These are phyloP conservation scores for Asclepias syriaca DNA, from an alignment of 257 asterid genomes.

Conservation along the genomic window DNA sequence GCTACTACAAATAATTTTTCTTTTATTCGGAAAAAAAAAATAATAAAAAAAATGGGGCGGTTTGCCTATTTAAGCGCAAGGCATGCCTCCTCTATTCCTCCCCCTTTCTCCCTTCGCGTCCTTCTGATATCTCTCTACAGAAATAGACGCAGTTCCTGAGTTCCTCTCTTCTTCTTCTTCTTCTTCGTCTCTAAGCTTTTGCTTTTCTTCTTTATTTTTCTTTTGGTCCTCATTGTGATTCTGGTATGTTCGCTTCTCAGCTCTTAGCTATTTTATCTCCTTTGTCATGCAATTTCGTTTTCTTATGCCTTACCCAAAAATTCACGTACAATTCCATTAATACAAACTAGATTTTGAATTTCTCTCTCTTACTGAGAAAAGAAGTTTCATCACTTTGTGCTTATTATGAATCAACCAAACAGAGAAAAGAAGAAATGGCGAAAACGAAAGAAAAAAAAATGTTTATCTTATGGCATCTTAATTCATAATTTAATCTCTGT, in stretches of 20 bases:
- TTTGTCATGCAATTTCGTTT: neutral
- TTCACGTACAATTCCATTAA: neutral
- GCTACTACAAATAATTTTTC: neutral
- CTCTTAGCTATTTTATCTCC: neutral
- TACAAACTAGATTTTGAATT: neutral
- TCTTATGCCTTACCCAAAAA: neutral
- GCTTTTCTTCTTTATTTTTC: neutral
- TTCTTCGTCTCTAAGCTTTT: neutral
- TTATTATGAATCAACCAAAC: neutral
- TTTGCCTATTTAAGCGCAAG: conserved; percentile 28
- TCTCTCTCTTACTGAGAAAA: neutral
- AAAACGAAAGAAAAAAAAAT: too few species aligned
- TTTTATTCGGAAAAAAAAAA: conserved; percentile 8
- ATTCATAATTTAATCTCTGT: too few species aligned
- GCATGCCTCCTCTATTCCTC: conserved; percentile 19
- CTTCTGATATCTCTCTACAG: neutral
- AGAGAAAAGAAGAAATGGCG: neutral
- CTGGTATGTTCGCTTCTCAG: conserved; percentile 16
- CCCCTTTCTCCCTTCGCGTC: conserved; percentile 22
- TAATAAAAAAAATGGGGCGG: conserved; percentile 14
- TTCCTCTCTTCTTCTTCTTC: neutral
- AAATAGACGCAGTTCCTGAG: neutral
- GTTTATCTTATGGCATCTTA: too few species aligned
- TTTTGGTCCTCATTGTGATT: conserved; percentile 9
- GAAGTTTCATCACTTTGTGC: neutral